Conservation (phyloP, 345 rosid species). For the Gossypium herbaceum region DNA sequence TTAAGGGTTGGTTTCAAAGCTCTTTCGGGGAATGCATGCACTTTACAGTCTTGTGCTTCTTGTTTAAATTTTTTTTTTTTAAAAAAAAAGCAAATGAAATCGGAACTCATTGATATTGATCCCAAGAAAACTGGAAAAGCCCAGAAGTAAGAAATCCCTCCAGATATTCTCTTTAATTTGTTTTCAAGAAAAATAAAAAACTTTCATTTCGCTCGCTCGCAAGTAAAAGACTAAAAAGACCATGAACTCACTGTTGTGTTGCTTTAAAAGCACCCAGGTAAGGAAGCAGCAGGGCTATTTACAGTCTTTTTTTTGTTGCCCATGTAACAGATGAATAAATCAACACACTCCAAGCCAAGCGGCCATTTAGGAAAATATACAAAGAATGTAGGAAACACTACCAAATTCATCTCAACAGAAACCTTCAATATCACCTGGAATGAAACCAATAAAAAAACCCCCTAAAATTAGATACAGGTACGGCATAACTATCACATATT, state of each 20-base stretch:
- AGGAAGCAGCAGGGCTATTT: constrained; percentile 25
- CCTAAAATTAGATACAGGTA: too few relatives aligned
- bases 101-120: background rate
- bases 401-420: constrained; percentile 14
- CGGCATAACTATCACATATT: too few relatives aligned
- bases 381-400: constrained; percentile 23
- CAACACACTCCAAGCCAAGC: constrained; percentile 13
- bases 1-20: too few relatives aligned
- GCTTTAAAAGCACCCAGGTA: background rate
- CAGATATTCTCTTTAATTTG: background rate
- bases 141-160: background rate
- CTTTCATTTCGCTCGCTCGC: constrained; percentile 1
- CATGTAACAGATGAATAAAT: background rate
- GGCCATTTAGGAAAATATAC: constrained; percentile 10
- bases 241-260: constrained; percentile 22
- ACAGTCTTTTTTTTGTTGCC: constrained; percentile 13
- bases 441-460: too few relatives aligned
- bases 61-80: too few relatives aligned
- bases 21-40: too few relatives aligned
- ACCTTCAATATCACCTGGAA: constrained; percentile 24
- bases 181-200: background rate
- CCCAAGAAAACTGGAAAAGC: too few relatives aligned
- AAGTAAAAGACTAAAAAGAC: constrained; percentile 11
- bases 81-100: background rate
- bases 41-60: too few relatives aligned